Conservation (phyloP, 352 stramenopile species). For the Peronospora farinosa region DNA sequence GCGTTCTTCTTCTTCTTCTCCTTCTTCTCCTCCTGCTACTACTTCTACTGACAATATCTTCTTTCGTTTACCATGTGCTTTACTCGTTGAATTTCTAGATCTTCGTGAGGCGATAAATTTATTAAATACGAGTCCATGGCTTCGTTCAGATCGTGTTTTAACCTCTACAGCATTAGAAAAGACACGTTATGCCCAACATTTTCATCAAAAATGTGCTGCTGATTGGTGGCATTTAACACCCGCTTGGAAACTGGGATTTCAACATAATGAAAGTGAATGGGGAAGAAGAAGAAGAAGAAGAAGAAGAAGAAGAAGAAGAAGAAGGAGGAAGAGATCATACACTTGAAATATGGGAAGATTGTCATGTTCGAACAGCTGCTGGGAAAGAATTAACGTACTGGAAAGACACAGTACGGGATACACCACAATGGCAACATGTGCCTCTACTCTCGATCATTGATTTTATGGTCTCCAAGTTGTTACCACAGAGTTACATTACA, state of each 20-base stretch:
- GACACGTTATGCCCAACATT: slow-evolving; percentile 44
- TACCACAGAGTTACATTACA: slow-evolving; percentile 54
- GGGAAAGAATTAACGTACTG: slow-evolving; percentile 33
- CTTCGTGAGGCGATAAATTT: slow-evolving; percentile 41
- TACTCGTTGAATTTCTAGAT: slow-evolving; percentile 46
- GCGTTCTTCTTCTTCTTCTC: background rate
- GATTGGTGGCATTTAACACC: slow-evolving; percentile 52
- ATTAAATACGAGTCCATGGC: slow-evolving; percentile 36
- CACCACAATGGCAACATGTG: slow-evolving; percentile 45
- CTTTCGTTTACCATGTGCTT: slow-evolving; percentile 33
- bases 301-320: slow-evolving; percentile 32
- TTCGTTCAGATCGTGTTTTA: slow-evolving; percentile 39
- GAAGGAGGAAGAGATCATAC: slow-evolving; percentile 14
- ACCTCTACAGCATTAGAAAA: slow-evolving; percentile 39
- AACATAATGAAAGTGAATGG: slow-evolving; percentile 35
- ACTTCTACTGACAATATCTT: slow-evolving; percentile 15
- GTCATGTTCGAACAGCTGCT: slow-evolving; percentile 29
- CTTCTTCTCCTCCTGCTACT: too few species aligned
- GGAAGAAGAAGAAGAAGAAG: slow-evolving; percentile 34
- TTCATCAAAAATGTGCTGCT: slow-evolving; percentile 44
- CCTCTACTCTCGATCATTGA: slow-evolving; percentile 44
- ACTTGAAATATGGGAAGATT: slow-evolving; percentile 35
- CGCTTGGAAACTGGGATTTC: slow-evolving; percentile 32
- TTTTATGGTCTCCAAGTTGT: slow-evolving; percentile 43
- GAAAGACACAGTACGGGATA: slow-evolving; percentile 33